A percentile compares a stretch with the other conserved stretches of the same genome.
Conservation (phyloP, 306 rosid genomes). For the Prunus fruticosa region DNA sequence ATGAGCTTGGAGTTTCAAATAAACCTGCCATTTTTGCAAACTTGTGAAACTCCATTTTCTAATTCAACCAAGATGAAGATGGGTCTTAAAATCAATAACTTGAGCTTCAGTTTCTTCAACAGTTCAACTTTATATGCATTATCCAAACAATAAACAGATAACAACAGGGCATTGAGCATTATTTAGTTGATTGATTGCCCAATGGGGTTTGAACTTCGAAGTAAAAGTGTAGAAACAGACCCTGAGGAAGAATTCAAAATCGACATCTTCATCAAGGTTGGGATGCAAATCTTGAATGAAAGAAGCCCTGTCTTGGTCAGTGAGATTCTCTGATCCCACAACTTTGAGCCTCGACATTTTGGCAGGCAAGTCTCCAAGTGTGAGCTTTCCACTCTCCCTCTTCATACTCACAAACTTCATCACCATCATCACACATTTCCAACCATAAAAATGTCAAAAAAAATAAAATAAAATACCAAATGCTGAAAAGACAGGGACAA, state of each 20-base stretch:
- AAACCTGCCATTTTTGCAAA: slow-evolving; percentile 43
- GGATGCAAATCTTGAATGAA: slow-evolving; percentile 60
- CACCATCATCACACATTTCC: not conserved
- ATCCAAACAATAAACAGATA: too few relatives aligned
- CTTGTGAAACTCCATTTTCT: not conserved
- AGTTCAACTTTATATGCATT: too few relatives aligned
- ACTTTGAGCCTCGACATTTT: slow-evolving; percentile 82
- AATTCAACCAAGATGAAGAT: not conserved
- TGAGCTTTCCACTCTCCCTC: slow-evolving; percentile 75
- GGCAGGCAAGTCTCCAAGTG: slow-evolving; percentile 72
- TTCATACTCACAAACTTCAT: slow-evolving; percentile 75
- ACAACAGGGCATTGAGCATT: not conserved
- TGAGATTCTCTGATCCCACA: slow-evolving; percentile 76
- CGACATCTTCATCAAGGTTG: slow-evolving; percentile 73
- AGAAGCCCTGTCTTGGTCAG: slow-evolving; percentile 86
- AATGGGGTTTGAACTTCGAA: not conserved
- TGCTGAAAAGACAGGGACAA: not conserved
- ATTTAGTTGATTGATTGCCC: not conserved
- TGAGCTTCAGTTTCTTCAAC: too few relatives aligned
- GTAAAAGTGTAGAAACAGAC: slow-evolving; percentile 29
- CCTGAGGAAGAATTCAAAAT: slow-evolving; percentile 88
- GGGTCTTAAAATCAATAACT: not conserved
- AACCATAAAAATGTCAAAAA: not conserved
- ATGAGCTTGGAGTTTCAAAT: slow-evolving; percentile 75
- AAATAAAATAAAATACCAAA: not conserved